Evolutionary conservation across 2,329 filamentous ascomycete species (phyloP), one percentile per base, ranked within the genome.

Genomic region (Cladosporium sp.): DNA sequence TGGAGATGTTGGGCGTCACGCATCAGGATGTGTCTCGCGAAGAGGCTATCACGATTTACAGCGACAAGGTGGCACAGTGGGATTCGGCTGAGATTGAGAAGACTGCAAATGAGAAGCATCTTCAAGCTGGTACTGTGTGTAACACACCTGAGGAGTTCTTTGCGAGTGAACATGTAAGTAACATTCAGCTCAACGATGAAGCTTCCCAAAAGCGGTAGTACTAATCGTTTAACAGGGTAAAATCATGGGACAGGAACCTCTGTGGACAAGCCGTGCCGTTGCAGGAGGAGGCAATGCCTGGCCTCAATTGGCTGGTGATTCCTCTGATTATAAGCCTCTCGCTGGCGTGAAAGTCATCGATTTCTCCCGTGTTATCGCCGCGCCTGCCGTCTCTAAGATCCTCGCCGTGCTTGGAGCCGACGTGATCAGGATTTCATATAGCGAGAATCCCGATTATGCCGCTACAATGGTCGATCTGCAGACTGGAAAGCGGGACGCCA

Each of bases 121-220:
- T 75, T 59, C 79, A 81, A 70, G 79, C 79, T 14, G 79, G 79
- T 21, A 78, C 79, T 0, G 79, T 78, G 34, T 78, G 76, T 57
- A 63, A 79, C 49, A 80, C 78, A 54, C 78, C 77, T 69, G 78
- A 78, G 43, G 76, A 80, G 54, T 60, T 60, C 28, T 60, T 60
- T 23, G 43, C 58, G 16, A 60, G 58, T 21, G 43, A 60, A 23
- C 58, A 60, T 28, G 56, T 58, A 18, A 14, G 56, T 28, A 3
- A 1, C 2, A 0, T 18, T 2, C 5, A 21, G 39, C 39, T 11
- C 2, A 21, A n/a, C 1, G 18, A 43, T 16, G 7, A 3, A 2
- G 8, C 2, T 23, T 13, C 30, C 21, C 3, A 56, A 14, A 34
- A 26, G 14, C 21, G 8, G 5, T 26, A 26, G 34, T 46, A 26